Conservation (phyloP, 2,329 filamentous ascomycete genomes). For the Acarospora socialis region DNA sequence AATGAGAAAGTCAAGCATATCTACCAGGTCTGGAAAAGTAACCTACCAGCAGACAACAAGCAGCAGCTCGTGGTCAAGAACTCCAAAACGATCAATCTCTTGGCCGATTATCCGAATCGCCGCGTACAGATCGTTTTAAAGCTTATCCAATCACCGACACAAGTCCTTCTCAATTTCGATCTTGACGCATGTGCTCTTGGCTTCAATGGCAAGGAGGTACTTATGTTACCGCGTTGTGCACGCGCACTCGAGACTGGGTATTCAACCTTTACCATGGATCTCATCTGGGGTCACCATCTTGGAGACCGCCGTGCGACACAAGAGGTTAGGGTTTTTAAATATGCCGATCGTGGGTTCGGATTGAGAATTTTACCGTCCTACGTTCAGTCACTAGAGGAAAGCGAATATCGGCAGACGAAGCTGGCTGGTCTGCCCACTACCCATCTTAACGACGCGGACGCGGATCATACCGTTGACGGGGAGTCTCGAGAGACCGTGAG, state of each 20-base stretch:
- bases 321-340: conserved; percentile 16
- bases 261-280: conserved; percentile 18
- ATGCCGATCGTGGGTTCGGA: conserved; percentile 19
- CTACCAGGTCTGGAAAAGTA: conserved; percentile 16
- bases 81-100: conserved; percentile 16
- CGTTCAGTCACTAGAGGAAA: conserved; percentile 15
- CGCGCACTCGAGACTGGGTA: conserved; percentile 20
- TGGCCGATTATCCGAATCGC: conserved; percentile 16
- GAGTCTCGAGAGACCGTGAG: no score
- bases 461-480: no score
- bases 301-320: conserved; percentile 11
- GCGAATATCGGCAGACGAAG: conserved; percentile 3
- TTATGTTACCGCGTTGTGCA: conserved; percentile 20
- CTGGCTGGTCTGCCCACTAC: no score
- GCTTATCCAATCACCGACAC: conserved; percentile 14
- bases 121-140: conserved; percentile 18
- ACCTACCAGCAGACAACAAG: conserved; percentile 9
- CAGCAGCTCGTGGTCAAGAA: conserved; percentile 17
- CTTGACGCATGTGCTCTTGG: conserved; percentile 20
- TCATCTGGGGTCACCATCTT: conserved; percentile 15
- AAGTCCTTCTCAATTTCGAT: conserved; percentile 19
- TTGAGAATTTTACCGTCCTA: conserved; percentile 18
- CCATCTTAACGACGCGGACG: conserved; percentile 10
- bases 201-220: conserved; percentile 17
- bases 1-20: conserved; percentile 18